phyloP scores from a whole-genome alignment of 192 early-diverging fungal species.

The Backusella psychrophila region DNA sequence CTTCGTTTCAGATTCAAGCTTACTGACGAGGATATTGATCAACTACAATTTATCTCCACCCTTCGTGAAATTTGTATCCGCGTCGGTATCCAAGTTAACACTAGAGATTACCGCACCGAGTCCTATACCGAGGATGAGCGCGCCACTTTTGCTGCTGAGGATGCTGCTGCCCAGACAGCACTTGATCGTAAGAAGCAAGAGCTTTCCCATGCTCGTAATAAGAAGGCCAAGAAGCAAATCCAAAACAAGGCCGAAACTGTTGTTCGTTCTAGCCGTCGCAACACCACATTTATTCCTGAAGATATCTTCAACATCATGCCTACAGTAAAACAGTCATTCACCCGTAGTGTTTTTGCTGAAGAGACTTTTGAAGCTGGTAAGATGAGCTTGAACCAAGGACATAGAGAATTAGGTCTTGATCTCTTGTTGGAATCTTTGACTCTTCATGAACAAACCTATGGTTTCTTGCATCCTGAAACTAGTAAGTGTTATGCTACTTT shows the following conservation, averaged over 20 bases:
- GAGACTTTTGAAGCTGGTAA: conserved; percentile 88
- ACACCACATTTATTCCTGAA: conserved; percentile 56
- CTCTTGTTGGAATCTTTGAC: conserved; percentile 78
- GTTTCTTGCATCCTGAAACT: conserved; percentile 88
- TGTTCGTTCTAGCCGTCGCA: conserved; percentile 28
- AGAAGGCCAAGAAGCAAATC: conserved; percentile 29
- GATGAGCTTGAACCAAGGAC: conserved; percentile 72
- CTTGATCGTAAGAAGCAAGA: conserved; percentile 9
- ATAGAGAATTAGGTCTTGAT: conserved; percentile 79
- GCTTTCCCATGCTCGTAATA: conserved; percentile 7
- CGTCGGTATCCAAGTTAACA: conserved; percentile 83
- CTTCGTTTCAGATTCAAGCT: conserved; percentile 77
- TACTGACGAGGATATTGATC: conserved; percentile 48
- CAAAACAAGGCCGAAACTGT: not conserved
- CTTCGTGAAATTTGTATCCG: conserved; percentile 83
- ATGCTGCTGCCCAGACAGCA: conserved; percentile 35
- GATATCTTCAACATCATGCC: conserved; percentile 76
- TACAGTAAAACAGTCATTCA: conserved; percentile 66
- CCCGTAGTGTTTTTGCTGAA: conserved; percentile 76
- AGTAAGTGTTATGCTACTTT: conserved; percentile 81
- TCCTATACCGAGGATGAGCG: conserved; percentile 31
- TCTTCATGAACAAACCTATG: conserved; percentile 92
- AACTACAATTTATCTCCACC: conserved; percentile 56
- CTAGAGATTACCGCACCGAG: conserved; percentile 70
- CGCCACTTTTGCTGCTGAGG: conserved; percentile 34